These are phyloP conservation scores for Sapria himalayana DNA, from an alignment of 345 rosid genomes.

Conservation along the genomic window DNA sequence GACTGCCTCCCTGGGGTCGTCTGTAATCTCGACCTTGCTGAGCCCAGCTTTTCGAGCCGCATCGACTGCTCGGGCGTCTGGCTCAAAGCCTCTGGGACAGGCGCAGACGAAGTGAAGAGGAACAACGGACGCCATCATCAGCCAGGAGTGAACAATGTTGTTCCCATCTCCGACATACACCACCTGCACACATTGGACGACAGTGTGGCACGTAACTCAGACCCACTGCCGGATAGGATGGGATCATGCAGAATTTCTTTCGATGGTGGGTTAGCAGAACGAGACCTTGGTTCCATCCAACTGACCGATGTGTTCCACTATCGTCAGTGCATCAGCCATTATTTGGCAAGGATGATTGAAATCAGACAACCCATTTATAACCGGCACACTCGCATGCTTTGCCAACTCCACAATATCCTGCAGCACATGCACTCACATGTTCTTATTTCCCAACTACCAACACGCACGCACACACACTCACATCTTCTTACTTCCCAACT, in stretches of 20 bases:
- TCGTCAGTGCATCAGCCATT: conserved; percentile 96
- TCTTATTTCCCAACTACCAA: no score
- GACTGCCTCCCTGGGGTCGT: conserved; percentile 80
- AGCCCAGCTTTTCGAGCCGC: conserved; percentile 59
- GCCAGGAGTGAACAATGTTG: conserved; percentile 91
- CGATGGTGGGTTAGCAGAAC: conserved; percentile 5
- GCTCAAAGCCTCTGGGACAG: conserved; percentile 79
- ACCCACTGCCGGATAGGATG: no score
- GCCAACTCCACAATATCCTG: conserved; percentile 91
- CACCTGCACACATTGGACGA: no score
- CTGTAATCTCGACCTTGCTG: conserved; percentile 74
- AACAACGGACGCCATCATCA: conserved; percentile 68
- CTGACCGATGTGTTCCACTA: conserved; percentile 68
- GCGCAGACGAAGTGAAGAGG: conserved; percentile 94
- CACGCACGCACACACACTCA: no score
- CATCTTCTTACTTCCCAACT: no score
- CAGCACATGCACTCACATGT: no score
- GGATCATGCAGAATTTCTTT: no score
- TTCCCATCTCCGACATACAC: conserved; percentile 96
- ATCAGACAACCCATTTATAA: conserved; percentile 80
- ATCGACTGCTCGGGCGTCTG: conserved; percentile 51
- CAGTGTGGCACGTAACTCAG: no score
- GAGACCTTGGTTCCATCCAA: conserved; percentile 96
- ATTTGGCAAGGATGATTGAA: conserved; percentile 94
- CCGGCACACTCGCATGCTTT: conserved; percentile 62